Evolutionary conservation across 1,284 basidiomycete species (phyloP), one percentile per base, ranked within the genome.

Genomic region (Volvariella volvacea): DNA sequence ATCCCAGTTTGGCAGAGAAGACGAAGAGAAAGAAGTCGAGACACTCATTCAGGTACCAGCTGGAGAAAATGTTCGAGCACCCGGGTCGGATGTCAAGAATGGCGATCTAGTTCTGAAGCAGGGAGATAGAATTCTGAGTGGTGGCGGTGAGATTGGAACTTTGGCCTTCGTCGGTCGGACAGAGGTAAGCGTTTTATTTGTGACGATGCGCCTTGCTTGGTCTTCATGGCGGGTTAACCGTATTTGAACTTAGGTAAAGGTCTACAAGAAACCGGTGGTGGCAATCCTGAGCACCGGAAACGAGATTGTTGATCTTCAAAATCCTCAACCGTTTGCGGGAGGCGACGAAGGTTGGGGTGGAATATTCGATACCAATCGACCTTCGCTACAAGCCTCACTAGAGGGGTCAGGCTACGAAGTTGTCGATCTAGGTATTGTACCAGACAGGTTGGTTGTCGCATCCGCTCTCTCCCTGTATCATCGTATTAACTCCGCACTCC

Each of bases 101-200:
- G 87, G 82, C 3, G 83, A 86, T 47, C 59, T 84, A 14, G 88
- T 88, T 12, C 59, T 92, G 46, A 69, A 71, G 36, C 70, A 70
- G 41, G 83, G 84, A 1, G 76, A 81, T 17, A 61, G 78, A 20
- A 65, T 94, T 16, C 70, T 68, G 14, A 74, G 74, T 38, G 65
- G 75, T 4, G 91, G 91, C 2, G 91, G 91, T 1, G 91, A 94
- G 57, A 74, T 93, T n/a, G 91, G 90, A 3, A 85, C 90, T 1
- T 60, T 93, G 15, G 75, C 80, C 2, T 92, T 92, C 55, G 77
- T 94, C 3, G 89, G 89, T 4, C 65, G 78, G 40, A 77, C 70
- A 53, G 70, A 80, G 70, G 88, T 88, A 42, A 38, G 65, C 38
- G 42, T 46, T 41, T 19, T 10, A 37, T 20, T n/a, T n/a, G n/a